Conservation (phyloP, 2,329 filamentous ascomycete species). For the Cordyceps cateniannulata region DNA sequence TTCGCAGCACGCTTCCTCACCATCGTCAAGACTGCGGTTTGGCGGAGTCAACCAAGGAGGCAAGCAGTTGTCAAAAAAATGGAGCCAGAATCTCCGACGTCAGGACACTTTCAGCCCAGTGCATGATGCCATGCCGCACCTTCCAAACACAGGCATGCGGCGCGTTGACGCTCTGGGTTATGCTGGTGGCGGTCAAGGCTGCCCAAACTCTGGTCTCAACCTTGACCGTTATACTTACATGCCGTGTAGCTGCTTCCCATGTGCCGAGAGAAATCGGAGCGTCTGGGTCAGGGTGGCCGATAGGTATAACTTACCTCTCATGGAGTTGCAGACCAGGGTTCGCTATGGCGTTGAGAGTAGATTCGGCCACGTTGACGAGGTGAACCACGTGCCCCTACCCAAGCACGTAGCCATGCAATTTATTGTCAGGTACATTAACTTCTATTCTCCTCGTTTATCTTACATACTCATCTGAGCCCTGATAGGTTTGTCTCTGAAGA, state of each 20-base stretch:
- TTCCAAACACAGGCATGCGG: background rate
- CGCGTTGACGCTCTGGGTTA: background rate
- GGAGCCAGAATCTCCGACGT: background rate
- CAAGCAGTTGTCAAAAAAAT: background rate
- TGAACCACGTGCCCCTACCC: conserved; percentile 12
- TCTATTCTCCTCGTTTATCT: background rate
- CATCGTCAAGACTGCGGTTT: background rate
- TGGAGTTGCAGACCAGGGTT: conserved; percentile 23
- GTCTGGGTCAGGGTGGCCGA: conserved; percentile 22
- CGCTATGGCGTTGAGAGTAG: conserved; percentile 22
- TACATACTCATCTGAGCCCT: background rate
- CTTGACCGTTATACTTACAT: conserved; percentile 18
- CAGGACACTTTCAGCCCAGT: background rate
- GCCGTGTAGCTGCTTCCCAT: conserved; percentile 24
- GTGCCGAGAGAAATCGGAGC: conserved; percentile 25
- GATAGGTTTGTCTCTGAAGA: conserved; percentile 19
- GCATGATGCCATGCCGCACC: background rate
- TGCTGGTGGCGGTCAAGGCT: background rate
- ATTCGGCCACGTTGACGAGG: conserved; percentile 27
- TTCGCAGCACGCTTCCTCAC: background rate
- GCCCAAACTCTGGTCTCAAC: background rate
- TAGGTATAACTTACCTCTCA: conserved; percentile 12
- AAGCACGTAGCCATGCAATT: conserved; percentile 13
- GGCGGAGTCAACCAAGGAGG: background rate
- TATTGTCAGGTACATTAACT: conserved; percentile 22